Percentiles rank a stretch among this genome's conserved stretches.
Evolutionary conservation across 2,329 filamentous ascomycete species (phyloP).

Genomic region (Talaromyces sp.): DNA sequence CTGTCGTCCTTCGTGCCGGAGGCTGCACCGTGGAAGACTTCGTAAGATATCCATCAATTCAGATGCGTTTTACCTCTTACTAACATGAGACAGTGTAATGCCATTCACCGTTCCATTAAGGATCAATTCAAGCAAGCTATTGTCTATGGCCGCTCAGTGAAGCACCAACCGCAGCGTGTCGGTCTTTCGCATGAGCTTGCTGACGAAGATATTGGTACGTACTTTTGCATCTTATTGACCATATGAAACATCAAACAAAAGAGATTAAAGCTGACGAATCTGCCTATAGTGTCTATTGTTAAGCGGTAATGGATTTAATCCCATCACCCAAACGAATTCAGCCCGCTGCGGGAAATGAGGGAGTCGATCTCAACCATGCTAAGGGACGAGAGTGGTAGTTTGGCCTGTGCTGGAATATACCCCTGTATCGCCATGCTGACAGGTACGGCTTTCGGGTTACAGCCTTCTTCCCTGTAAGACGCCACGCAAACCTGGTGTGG

Average conservation of each 20-base stretch:
- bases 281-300: conserved; percentile 62
- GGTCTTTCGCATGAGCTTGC: conserved; percentile 87
- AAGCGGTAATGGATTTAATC: conserved; percentile 59
- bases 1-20: conserved; percentile 81
- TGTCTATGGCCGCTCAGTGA: conserved; percentile 96
- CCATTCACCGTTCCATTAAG: conserved; percentile 93
- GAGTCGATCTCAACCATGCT: conserved; percentile 27
- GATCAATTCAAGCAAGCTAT: conserved; percentile 95
- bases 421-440: conserved; percentile 23
- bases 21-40: conserved; percentile 95
- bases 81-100: conserved; percentile 73
- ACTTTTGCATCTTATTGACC: not conserved
- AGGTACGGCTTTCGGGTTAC: conserved; percentile 31
- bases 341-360: conserved; percentile 31
- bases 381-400: conserved; percentile 18
- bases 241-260: not conserved
- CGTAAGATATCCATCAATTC: conserved; percentile 60
- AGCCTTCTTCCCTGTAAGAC: conserved; percentile 30
- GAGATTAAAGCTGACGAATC: conserved; percentile 26
- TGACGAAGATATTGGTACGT: conserved; percentile 94
- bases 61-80: conserved; percentile 10
- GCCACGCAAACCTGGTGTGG: conserved; percentile 20
- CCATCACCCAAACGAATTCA: conserved; percentile 26
- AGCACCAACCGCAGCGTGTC: conserved; percentile 96
- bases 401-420: conserved; percentile 21